phyloP scores from a whole-genome alignment of 78 protist species.

The Monosiga brevicollis region DNA sequence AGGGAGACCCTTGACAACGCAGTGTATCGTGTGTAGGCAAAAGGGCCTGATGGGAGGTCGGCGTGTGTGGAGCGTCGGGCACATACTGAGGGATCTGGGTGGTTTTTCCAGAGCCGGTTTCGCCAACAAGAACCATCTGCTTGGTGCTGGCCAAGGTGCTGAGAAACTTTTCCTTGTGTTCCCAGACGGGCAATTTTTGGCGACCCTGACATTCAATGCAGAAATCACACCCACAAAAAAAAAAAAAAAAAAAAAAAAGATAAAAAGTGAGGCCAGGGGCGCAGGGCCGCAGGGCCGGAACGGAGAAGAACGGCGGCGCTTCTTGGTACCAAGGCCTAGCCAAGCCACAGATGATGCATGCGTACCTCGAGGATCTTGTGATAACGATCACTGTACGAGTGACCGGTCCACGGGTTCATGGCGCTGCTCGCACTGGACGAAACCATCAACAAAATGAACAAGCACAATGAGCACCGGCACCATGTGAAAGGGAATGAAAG shows the following conservation, averaged over 20 bases:
- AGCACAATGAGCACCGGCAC: background rate
- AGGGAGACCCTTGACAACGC: no score
- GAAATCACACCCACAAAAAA: no score
- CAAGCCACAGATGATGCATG: no score
- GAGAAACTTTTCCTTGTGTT: conserved; percentile 57
- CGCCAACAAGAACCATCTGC: conserved; percentile 89
- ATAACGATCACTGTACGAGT: conserved; percentile 61
- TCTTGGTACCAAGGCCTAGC: no score
- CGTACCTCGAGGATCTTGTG: conserved; percentile 62
- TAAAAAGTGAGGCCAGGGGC: no score
- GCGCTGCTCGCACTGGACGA: background rate
- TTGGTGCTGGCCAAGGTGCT: conserved; percentile 51
- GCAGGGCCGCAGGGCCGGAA: no score
- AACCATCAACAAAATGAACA: background rate
- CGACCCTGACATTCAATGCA: conserved; percentile 29
- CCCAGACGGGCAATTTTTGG: conserved; percentile 80
- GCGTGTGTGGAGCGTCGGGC: no score
- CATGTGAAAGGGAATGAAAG: no score
- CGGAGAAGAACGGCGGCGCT: no score
- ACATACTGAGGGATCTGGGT: conserved; percentile 29
- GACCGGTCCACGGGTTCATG: conserved; percentile 6
- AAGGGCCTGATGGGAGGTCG: background rate
- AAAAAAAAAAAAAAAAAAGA: no score
- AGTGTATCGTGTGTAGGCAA: background rate
- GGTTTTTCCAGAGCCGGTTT: conserved; percentile 97